Base-by-base conservation (phyloP, 495 filamentous ascomycete genomes). In the Letharia lupina region DNA sequence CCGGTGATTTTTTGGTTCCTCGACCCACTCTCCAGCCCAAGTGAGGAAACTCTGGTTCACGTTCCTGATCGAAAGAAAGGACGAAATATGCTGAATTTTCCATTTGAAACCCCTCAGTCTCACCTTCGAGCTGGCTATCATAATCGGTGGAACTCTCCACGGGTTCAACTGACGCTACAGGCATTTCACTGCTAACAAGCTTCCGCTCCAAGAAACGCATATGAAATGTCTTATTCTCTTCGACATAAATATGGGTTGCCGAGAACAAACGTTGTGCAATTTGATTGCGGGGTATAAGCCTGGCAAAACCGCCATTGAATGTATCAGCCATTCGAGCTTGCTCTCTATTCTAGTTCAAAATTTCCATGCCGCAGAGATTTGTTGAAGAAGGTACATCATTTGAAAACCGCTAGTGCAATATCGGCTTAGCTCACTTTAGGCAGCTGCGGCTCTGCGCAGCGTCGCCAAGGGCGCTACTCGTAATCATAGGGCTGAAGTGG, bases 1-100 rank as follows among this genome's bases (percentile, higher is more conserved):
- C 41, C 15, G 61, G 39, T 37, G 31, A 35, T 63, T 63, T 63
- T 16, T n/a, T 7, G 41, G 40, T 63, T 63, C 61, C 61, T 63
- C 61, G 61, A 63, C 61, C 61, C 40, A 63, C 61, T 63, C 61
- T 63, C 61, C 61, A 63, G 28, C 61, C 61, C 41, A 63, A 28
- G 41, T 63, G 61, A 63, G 61, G 61, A 35, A 63, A 39, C 23
- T 44, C 61, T 63, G 61, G 61, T n/a, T 33, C 35, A 48, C 61
- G 61, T 52, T 50, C 47, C 54, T 63, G 28, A 52, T 63, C 61
- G 44, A 63, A 63, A 47, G 61, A 63, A 37, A 63, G 47, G 61
- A 63, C 61, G 41, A 47, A 63, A 44, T 63, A 50, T 35, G 40
- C 61, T 47, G 44, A 50, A 44, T 44, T n/a, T 50, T 63, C 31